phyloP scores from a whole-genome alignment of 2,329 filamentous ascomycete genomes.

The Cytospora chrysosperma region DNA sequence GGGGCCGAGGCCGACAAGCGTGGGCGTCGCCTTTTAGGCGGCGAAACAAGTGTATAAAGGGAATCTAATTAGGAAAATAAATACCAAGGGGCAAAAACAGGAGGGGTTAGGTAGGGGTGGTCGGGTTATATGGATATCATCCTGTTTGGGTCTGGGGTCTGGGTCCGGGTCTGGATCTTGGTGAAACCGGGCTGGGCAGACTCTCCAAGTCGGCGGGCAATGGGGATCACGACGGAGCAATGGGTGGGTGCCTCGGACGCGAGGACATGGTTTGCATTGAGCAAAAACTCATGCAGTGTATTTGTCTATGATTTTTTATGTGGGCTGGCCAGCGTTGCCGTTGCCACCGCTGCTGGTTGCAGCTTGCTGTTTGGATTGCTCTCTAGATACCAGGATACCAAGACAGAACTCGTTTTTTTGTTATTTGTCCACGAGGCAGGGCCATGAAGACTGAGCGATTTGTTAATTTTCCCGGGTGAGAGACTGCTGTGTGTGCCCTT shows the following conservation, averaged over 20 bases:
- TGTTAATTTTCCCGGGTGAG: not conserved
- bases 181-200: slow-evolving; percentile 1
- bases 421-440: not conserved
- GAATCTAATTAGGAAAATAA: not conserved
- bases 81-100: not conserved
- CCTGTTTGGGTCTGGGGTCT: slow-evolving; percentile 12
- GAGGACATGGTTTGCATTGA: slow-evolving; percentile 9
- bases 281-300: slow-evolving; percentile 10
- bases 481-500: not conserved
- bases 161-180: not conserved
- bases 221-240: slow-evolving; percentile 4
- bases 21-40: slow-evolving; percentile 47
- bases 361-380: slow-evolving; percentile 13
- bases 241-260: not conserved
- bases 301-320: not conserved
- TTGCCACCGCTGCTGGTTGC: slow-evolving; percentile 12
- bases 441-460: not conserved
- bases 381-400: slow-evolving; percentile 25
- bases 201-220: not conserved
- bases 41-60: not conserved
- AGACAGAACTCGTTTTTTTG: not conserved
- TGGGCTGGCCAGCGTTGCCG: slow-evolving; percentile 9
- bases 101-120: not conserved
- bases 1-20: slow-evolving; percentile 40
- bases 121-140: not conserved